Evolutionary conservation across 2,329 filamentous ascomycete species (phyloP).

Genomic region (Fulvia fulva): DNA sequence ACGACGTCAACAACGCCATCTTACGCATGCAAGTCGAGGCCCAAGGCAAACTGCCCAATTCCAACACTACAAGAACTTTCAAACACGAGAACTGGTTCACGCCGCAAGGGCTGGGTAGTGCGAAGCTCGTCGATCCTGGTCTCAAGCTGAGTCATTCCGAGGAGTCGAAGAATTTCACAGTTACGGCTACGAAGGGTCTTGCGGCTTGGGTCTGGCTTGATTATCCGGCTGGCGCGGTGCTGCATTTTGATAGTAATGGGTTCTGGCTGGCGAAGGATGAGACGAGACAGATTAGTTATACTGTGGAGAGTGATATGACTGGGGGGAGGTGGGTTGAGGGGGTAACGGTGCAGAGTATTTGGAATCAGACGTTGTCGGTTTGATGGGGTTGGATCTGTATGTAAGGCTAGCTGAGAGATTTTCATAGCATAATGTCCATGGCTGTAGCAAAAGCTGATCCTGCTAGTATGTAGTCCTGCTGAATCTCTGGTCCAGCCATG

Average conservation of each 20-base stretch:
- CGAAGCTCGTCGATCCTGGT: conserved; percentile 49
- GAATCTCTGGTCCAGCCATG: too few relatives aligned
- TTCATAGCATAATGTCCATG: background rate
- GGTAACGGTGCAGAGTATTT: conserved; percentile 52
- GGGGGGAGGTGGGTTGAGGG: conserved; percentile 42
- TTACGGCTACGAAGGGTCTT: conserved; percentile 47
- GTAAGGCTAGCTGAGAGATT: background rate
- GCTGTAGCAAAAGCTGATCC: background rate
- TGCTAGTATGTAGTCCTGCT: too few relatives aligned
- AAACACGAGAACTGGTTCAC: conserved; percentile 51
- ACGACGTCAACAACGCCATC: conserved; percentile 38
- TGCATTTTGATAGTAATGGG: conserved; percentile 52
- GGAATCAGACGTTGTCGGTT: conserved; percentile 41
- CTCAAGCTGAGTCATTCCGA: conserved; percentile 38
- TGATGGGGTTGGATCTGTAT: too few relatives aligned
- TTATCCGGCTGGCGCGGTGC: conserved; percentile 47
- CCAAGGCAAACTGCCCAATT: conserved; percentile 47
- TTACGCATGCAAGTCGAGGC: conserved; percentile 45
- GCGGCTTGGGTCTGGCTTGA: conserved; percentile 56
- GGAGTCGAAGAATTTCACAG: conserved; percentile 39
- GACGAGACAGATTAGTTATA: conserved; percentile 45
- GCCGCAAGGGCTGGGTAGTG: conserved; percentile 43
- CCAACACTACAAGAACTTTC: conserved; percentile 39
- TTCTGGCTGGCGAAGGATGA: conserved; percentile 49
- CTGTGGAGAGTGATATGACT: conserved; percentile 44